Percentiles rank a stretch among this genome's conserved stretches.
phyloP scores from a whole-genome alignment of 495 filamentous ascomycete species.

The Penicillium pulvis region DNA sequence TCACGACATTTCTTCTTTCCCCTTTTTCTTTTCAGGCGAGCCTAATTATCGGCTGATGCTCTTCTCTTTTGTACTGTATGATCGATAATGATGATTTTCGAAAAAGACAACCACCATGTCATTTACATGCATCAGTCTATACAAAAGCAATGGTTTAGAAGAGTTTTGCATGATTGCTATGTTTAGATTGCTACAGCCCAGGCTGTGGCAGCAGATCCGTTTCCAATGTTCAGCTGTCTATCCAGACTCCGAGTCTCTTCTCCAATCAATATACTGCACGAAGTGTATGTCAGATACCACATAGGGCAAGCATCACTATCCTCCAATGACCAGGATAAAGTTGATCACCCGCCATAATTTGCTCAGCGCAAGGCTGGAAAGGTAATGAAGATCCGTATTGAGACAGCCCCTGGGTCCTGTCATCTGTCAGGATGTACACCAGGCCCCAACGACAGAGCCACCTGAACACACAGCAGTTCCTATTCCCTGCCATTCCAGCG shows the following conservation, averaged over 20 bases:
- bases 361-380: conserved; percentile 4
- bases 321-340: not conserved
- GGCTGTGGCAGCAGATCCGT: not conserved
- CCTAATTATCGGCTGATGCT: conserved; percentile 35
- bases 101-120: conserved; percentile 42
- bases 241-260: not conserved
- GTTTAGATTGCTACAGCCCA: not conserved
- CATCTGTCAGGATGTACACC: conserved; percentile 1
- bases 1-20: conserved; percentile 30
- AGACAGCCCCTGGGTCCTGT: not conserved
- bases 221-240: not conserved
- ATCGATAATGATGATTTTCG: conserved; percentile 48
- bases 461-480: not conserved
- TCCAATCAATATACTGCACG: not conserved
- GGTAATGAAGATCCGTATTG: not conserved
- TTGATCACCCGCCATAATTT: conserved; percentile 9
- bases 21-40: conserved; percentile 40
- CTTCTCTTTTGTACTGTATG: conserved; percentile 47
- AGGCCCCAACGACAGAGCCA: not conserved
- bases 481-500: not conserved
- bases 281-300: not conserved
- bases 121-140: conserved; percentile 37
- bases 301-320: not conserved
- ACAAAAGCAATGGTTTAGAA: conserved; percentile 44
- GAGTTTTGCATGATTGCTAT: conserved; percentile 7